Conservation (phyloP, 495 filamentous ascomycete species). For the Hypoxylon crocopeplum region DNA sequence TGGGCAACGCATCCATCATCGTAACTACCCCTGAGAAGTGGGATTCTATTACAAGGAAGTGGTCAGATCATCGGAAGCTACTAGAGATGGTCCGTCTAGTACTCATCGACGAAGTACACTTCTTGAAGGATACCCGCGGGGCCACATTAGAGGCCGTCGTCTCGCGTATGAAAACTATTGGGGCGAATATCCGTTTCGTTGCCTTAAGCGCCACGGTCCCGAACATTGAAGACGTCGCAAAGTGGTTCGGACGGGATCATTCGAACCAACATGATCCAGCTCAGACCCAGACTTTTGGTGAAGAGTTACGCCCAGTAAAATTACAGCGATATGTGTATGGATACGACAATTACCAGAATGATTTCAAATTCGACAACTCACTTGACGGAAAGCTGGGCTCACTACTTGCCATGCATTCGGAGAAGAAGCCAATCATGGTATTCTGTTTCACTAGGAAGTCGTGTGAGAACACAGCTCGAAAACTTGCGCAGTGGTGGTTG, state of each 20-base stretch:
- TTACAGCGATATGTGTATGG: slow-evolving; percentile 89
- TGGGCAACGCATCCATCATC: slow-evolving; percentile 86
- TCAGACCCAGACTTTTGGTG: slow-evolving; percentile 79
- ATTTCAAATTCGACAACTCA: slow-evolving; percentile 85
- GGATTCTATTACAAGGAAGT: slow-evolving; percentile 96
- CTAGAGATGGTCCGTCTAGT: slow-evolving; percentile 89
- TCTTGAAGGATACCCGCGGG: slow-evolving; percentile 86
- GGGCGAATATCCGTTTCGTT: slow-evolving; percentile 85
- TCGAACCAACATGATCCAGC: slow-evolving; percentile 73
- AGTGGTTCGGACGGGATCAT: slow-evolving; percentile 85
- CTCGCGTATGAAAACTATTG: slow-evolving; percentile 93
- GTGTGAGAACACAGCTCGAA: slow-evolving; percentile 74
- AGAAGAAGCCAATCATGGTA: slow-evolving; percentile 86
- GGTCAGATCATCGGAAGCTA: slow-evolving; percentile 86
- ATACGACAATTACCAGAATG: slow-evolving; percentile 67
- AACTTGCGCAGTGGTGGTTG: slow-evolving; percentile 72
- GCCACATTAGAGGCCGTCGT: slow-evolving; percentile 95
- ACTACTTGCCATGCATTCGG: slow-evolving; percentile 77
- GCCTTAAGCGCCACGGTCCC: slow-evolving; percentile 94
- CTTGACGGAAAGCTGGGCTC: slow-evolving; percentile 76
- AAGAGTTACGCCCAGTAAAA: slow-evolving; percentile 88
- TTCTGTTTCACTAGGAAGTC: slow-evolving; percentile 91
- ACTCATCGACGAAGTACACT: slow-evolving; percentile 96
- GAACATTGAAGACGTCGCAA: slow-evolving; percentile 88
- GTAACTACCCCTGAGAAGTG: slow-evolving; percentile 98